These are phyloP conservation scores for Parmelia sp. DNA, from an alignment of 495 filamentous ascomycete species.

Conservation along the genomic window DNA sequence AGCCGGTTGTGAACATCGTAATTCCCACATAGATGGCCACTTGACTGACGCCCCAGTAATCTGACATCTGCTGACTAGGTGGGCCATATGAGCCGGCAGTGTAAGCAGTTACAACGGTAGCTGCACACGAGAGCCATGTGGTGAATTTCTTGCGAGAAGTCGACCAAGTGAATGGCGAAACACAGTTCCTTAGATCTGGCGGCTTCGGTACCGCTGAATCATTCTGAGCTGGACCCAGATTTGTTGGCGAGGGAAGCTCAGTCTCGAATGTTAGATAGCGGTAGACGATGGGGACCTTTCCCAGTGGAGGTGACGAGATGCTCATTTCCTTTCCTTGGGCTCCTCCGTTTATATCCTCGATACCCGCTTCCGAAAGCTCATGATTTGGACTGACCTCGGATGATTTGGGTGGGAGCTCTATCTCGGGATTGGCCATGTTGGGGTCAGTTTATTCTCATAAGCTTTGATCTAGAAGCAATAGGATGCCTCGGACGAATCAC, in stretches of 20 bases:
- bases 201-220: conserved; percentile 42
- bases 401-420: conserved; percentile 23
- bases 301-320: conserved; percentile 8
- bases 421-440: conserved; percentile 15
- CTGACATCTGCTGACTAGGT: conserved; percentile 53
- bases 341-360: neutral
- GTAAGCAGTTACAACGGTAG: conserved; percentile 74
- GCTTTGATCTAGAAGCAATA: neutral
- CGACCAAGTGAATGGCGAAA: conserved; percentile 71
- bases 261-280: conserved; percentile 72
- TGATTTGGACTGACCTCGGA: neutral
- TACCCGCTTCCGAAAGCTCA: neutral
- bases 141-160: conserved; percentile 60
- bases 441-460: neutral
- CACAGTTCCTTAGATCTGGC: conserved; percentile 62
- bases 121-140: conserved; percentile 66
- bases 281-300: conserved; percentile 45
- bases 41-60: conserved; percentile 54
- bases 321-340: conserved; percentile 3
- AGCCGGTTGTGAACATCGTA: conserved; percentile 76
- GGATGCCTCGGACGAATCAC: neutral
- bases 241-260: conserved; percentile 51
- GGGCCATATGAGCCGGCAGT: conserved; percentile 76
- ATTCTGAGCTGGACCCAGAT: conserved; percentile 33
- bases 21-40: conserved; percentile 70